These are phyloP conservation scores for Phlegmacium glaucopus DNA, from an alignment of 768 basidiomycete species.

Conservation along the genomic window DNA sequence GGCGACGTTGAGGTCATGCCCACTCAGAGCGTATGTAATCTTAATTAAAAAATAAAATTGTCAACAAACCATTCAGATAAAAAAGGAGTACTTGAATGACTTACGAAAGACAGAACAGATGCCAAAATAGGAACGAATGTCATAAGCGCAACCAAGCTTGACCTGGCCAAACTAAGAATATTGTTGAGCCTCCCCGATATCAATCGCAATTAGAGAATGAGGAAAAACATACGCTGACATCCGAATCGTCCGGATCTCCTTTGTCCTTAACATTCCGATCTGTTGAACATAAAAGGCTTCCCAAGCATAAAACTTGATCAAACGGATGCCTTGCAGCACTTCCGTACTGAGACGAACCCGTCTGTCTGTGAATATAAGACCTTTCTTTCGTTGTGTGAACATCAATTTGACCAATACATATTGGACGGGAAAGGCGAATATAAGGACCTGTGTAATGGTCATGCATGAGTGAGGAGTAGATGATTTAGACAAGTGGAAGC, in stretches of 20 bases:
- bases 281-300: slow-evolving; percentile 47
- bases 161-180: slow-evolving; percentile 29
- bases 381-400: slow-evolving; percentile 52
- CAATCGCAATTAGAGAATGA: not conserved
- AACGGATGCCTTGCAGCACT: slow-evolving; percentile 63
- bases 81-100: slow-evolving; percentile 15
- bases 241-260: slow-evolving; percentile 38
- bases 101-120: slow-evolving; percentile 49
- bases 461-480: slow-evolving; percentile 1
- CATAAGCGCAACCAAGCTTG: slow-evolving; percentile 40
- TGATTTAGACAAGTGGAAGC: slow-evolving; percentile 1
- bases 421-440: slow-evolving; percentile 60
- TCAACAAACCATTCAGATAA: not conserved
- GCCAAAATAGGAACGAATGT: slow-evolving; percentile 51
- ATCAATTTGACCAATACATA: slow-evolving; percentile 48
- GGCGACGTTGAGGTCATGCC: slow-evolving; percentile 51
- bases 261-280: slow-evolving; percentile 35
- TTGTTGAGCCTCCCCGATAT: not conserved
- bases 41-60: slow-evolving; percentile 16
- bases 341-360: slow-evolving; percentile 65
- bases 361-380: slow-evolving; percentile 62
- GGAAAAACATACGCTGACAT: slow-evolving; percentile 32
- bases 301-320: slow-evolving; percentile 65
- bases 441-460: slow-evolving; percentile 35
- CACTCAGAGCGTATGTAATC: slow-evolving; percentile 62